Base-by-base conservation (phyloP, 805 yeast species). In the Hyphopichia homilentoma region DNA sequence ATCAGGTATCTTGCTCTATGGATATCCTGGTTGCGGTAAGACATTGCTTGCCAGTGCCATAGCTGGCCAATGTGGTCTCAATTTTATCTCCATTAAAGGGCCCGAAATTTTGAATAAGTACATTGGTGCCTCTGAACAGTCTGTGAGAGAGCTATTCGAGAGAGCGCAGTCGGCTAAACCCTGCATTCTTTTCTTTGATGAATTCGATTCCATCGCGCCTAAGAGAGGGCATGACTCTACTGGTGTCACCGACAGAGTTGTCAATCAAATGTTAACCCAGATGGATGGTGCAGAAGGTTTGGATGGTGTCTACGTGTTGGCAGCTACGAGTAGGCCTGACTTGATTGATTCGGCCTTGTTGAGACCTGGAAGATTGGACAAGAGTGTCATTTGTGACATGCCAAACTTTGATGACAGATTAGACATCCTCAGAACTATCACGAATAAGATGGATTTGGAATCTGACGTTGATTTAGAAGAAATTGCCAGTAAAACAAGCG, bases 231-330 rank as follows among this genome's bases (percentile, higher is more conserved):
- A 89, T 50, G 98, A 90, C 54, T 85, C 95, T 1, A 89, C 97
- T 0, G 97, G 97, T 35, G 97, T 93, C 4, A 93, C 97, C 3
- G 98, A 93, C 55, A 73, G 98, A 47, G 96, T 93, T 25, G 98
- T 93, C 16, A 93, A 93, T 59, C 98, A 93, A 54, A 76, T 93
- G 77, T 73, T 93, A 48, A 93, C 98, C 0, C 97, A 93, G 54
- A 89, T 93, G 96, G 98, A 93, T 58, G 98, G 98, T 63, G 97
- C 97, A 1, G 97, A 93, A 57, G 97, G 97, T 0, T 66, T 89
- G 18, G 97, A 89, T 48, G 97, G 97, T 3, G 97, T 93, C 2
- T 90, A 93, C 53, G 96, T 93, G 0, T 67, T 93, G 16, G 97
- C 97, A 0, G 98, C 97, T 1, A 93, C 97, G 0, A 81, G 93